phyloP scores from a whole-genome alignment of 2,329 filamentous ascomycete genomes.

The Tolypocladium guangdongense region DNA sequence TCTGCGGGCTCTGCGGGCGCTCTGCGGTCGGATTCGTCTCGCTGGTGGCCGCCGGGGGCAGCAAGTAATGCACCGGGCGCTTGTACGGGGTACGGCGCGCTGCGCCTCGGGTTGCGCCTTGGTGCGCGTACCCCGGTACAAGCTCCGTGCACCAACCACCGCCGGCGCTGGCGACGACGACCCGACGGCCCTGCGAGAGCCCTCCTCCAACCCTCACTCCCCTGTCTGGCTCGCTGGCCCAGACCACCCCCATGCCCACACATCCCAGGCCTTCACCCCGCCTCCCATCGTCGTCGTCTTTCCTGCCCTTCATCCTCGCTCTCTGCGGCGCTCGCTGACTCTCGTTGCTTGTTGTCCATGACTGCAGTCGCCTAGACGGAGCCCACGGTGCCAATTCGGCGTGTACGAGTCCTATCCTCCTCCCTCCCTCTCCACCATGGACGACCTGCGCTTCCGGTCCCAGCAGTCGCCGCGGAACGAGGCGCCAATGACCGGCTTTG shows the following conservation, averaged over 20 bases:
- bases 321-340: conserved; percentile 16
- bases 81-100: neutral
- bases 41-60: neutral
- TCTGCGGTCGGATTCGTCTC: neutral
- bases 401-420: conserved; percentile 24
- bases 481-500: conserved; percentile 60
- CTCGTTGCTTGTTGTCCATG: conserved; percentile 23
- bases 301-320: conserved; percentile 13
- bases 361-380: conserved; percentile 21
- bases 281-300: conserved; percentile 18
- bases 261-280: conserved; percentile 12
- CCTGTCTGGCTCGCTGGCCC: conserved; percentile 4
- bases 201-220: conserved; percentile 1
- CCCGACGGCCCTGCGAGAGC: neutral
- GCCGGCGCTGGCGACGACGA: neutral
- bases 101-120: neutral
- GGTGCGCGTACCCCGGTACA: neutral
- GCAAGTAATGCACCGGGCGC: neutral
- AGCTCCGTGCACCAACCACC: neutral
- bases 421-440: conserved; percentile 36
- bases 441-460: conserved; percentile 68
- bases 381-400: conserved; percentile 24
- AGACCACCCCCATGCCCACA: conserved; percentile 12
- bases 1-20: neutral
- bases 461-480: conserved; percentile 73